These are phyloP conservation scores for Celoporthe dispersa DNA, from an alignment of 2,329 filamentous ascomycete genomes.

Conservation along the genomic window DNA sequence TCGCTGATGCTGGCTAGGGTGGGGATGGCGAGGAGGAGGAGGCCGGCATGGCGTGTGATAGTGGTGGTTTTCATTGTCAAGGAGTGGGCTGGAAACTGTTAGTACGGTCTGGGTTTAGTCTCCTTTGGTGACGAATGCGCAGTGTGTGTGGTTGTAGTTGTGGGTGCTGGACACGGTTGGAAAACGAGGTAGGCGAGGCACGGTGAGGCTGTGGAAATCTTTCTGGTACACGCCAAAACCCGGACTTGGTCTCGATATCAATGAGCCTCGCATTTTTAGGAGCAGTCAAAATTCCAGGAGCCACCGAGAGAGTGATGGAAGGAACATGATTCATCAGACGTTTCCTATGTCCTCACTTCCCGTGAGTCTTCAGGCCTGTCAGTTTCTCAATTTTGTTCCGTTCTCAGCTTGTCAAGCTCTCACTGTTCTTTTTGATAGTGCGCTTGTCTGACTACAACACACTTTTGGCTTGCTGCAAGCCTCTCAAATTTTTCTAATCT, in stretches of 20 bases:
- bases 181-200: background rate
- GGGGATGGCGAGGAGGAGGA: background rate
- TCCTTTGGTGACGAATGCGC: background rate
- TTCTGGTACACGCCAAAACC: background rate
- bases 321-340: background rate
- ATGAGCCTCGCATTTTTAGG: background rate
- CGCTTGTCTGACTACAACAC: too few species aligned
- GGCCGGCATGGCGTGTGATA: background rate
- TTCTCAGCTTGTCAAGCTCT: background rate
- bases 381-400: too few species aligned
- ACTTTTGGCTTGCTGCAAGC: too few species aligned
- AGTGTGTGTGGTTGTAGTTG: background rate
- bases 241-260: background rate
- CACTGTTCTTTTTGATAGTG: background rate
- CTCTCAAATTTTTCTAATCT: background rate
- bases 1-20: background rate
- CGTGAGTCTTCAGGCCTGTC: too few species aligned
- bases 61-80: background rate
- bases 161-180: background rate
- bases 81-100: background rate
- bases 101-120: background rate
- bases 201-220: background rate
- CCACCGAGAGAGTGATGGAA: background rate
- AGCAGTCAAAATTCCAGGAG: background rate
- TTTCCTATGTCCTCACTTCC: background rate